phyloP scores from a whole-genome alignment of 140 eudicot genomes.

The Cichorium intybus region DNA sequence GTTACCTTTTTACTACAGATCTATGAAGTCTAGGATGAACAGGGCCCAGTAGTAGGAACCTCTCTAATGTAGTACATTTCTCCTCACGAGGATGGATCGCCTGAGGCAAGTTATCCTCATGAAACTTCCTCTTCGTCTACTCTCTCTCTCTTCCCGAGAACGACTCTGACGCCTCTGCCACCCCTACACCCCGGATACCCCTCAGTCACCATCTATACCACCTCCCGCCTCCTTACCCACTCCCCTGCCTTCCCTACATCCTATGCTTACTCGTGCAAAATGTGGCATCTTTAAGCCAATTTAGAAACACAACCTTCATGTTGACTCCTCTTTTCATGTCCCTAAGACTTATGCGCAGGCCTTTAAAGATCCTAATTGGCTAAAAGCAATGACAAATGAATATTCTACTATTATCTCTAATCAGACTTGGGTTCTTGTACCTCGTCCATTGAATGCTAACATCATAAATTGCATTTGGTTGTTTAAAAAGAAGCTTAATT shows the following conservation, averaged over 20 bases:
- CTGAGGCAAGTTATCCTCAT: too few relatives aligned
- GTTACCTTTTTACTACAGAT: too few relatives aligned
- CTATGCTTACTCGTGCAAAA: background rate
- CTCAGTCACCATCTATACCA: background rate
- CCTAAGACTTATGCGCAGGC: background rate
- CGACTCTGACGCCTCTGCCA: background rate
- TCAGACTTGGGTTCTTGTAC: background rate
- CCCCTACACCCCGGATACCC: background rate
- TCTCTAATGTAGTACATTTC: too few relatives aligned
- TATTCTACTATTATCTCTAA: background rate
- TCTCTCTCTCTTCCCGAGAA: too few relatives aligned
- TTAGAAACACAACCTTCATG: background rate
- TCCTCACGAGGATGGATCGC: too few relatives aligned
- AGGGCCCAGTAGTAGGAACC: too few relatives aligned
- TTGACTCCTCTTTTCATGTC: background rate
- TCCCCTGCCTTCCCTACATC: background rate
- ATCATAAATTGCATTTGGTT: background rate
- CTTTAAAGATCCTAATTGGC: too few relatives aligned
- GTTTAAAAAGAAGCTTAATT: background rate
- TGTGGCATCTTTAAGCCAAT: background rate
- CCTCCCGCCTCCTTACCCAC: background rate
- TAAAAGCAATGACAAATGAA: background rate
- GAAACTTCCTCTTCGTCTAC: too few relatives aligned
- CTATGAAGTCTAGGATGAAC: too few relatives aligned
- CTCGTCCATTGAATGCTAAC: background rate